Conservation (phyloP, 441 rosid species). For the Populus hybrid region DNA sequence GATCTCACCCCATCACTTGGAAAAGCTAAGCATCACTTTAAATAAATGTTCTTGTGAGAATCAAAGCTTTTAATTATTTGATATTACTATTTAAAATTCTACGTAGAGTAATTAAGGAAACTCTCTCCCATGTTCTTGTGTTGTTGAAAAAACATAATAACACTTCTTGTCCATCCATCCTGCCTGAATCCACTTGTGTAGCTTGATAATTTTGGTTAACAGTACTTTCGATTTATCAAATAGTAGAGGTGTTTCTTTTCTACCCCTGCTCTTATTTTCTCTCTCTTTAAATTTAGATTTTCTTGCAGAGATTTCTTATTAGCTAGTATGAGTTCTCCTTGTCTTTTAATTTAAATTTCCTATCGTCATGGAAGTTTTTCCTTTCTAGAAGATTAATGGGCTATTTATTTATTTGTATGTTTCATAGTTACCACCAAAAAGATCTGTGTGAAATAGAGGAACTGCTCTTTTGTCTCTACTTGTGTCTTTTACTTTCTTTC, state of each 20-base stretch:
- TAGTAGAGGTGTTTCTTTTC: not conserved
- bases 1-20: not conserved
- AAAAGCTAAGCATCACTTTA: not conserved
- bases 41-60: not conserved
- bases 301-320: not conserved
- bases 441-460: not conserved
- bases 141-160: too few species aligned
- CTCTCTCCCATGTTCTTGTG: not conserved
- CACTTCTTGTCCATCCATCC: not conserved
- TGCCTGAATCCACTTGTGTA: not conserved
- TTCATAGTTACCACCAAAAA: not conserved
- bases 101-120: not conserved
- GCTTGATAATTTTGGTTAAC: not conserved
- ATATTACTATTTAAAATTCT: not conserved
- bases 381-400: not conserved
- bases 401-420: too few species aligned
- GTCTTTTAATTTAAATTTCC: not conserved
- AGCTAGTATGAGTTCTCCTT: not conserved
- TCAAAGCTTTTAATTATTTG: not conserved
- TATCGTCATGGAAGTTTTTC: not conserved
- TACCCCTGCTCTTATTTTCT: not conserved
- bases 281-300: not conserved
- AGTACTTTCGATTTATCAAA: not conserved
- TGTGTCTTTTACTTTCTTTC: not conserved
- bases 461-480: not conserved